Conservation (phyloP, 139 green algal species). For the Haematococcus lacustris region DNA sequence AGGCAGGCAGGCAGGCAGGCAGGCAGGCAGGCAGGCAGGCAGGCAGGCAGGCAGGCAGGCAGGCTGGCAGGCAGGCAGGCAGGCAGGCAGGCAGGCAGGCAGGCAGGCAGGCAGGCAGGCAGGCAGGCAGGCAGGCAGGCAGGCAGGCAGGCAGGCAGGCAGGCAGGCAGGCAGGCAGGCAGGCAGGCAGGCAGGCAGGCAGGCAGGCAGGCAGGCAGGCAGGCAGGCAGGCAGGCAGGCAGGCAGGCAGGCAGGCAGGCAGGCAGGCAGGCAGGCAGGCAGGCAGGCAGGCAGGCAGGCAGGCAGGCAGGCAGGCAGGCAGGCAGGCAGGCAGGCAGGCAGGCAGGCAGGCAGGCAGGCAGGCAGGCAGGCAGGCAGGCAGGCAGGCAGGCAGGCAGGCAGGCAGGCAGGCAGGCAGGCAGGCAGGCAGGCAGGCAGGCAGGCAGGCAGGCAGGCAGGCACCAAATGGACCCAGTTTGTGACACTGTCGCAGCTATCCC, state of each 20-base stretch:
- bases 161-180: too few relatives aligned
- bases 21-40: conserved; percentile 1
- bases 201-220: too few relatives aligned
- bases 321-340: too few relatives aligned
- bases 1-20: neutral
- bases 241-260: too few relatives aligned
- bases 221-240: too few relatives aligned
- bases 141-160: too few relatives aligned
- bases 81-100: conserved; percentile 10
- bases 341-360: too few relatives aligned
- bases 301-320: too few relatives aligned
- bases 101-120: conserved; percentile 6
- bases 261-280: too few relatives aligned
- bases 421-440: neutral
- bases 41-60: neutral
- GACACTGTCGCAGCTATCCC: neutral
- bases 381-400: neutral
- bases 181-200: too few relatives aligned
- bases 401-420: conserved; percentile 1
- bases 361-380: neutral
- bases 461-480: neutral
- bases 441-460: neutral
- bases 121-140: conserved; percentile 7
- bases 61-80: neutral
- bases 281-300: too few relatives aligned